A percentile compares a stretch with the other conserved stretches of the same genome.
phyloP scores from a whole-genome alignment of 2,329 filamentous ascomycete species.

The Epichloe coenophiala region DNA sequence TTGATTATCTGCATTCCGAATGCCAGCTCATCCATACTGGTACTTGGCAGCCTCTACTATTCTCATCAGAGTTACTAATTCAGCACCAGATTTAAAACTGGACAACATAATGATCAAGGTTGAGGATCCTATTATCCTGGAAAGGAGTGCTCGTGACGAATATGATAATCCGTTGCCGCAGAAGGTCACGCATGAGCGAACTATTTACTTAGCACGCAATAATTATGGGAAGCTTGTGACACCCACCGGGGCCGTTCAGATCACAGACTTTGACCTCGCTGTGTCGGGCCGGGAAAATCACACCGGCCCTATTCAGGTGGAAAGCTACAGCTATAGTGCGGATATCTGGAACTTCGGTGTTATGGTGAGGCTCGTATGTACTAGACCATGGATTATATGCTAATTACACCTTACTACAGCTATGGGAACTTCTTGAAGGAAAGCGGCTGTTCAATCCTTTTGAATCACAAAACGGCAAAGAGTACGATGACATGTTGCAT shows the following conservation, averaged over 20 bases:
- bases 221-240: constrained; percentile 9
- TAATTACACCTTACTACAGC: no score
- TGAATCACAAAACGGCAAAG: no score
- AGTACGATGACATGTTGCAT: no score
- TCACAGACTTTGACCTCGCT: constrained; percentile 10
- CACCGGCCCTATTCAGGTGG: constrained; percentile 7
- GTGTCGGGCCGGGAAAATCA: constrained; percentile 4
- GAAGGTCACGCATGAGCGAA: constrained; percentile 7
- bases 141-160: constrained; percentile 10
- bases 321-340: constrained; percentile 7
- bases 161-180: constrained; percentile 11
- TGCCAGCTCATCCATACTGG: constrained; percentile 12
- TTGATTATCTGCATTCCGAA: constrained; percentile 13
- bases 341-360: constrained; percentile 14
- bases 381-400: no score
- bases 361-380: constrained; percentile 7
- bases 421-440: no score
- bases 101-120: constrained; percentile 11
- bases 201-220: constrained; percentile 13
- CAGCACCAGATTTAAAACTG: constrained; percentile 9
- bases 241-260: constrained; percentile 8
- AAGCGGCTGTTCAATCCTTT: no score
- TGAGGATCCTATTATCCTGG: constrained; percentile 8
- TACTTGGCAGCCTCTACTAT: background rate
- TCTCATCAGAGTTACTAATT: background rate